Conservation (phyloP, 352 stramenopile genomes). For the Plasmopara viticola region DNA sequence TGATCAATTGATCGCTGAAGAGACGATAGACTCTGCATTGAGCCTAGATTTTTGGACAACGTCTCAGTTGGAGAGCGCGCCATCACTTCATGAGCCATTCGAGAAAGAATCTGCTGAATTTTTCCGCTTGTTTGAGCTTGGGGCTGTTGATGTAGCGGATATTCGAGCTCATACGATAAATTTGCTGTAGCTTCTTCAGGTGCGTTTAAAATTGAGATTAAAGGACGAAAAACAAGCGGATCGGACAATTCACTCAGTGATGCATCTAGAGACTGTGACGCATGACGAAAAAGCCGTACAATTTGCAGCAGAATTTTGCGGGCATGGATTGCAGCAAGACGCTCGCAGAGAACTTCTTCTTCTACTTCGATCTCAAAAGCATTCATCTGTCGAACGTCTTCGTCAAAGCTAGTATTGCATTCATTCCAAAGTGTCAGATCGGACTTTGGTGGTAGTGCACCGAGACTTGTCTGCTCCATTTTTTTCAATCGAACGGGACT, state of each 20-base stretch:
- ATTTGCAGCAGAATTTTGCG: slow-evolving; percentile 64
- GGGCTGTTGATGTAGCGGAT: slow-evolving; percentile 17
- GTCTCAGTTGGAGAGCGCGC: slow-evolving; percentile 31
- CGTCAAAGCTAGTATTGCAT: slow-evolving; percentile 56
- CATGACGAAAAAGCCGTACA: slow-evolving; percentile 41
- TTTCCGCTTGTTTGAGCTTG: slow-evolving; percentile 27
- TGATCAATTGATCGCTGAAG: slow-evolving; percentile 49
- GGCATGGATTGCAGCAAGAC: slow-evolving; percentile 56
- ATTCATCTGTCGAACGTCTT: slow-evolving; percentile 51
- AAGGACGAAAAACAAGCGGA: slow-evolving; percentile 55
- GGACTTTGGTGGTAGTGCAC: slow-evolving; percentile 15
- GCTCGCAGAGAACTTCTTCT: slow-evolving; percentile 47
- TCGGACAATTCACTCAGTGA: slow-evolving; percentile 52
- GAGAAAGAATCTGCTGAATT: slow-evolving; percentile 62
- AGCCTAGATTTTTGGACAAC: slow-evolving; percentile 41
- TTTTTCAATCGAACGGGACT: slow-evolving; percentile 47
- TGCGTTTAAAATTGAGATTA: slow-evolving; percentile 48
- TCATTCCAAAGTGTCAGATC: slow-evolving; percentile 62
- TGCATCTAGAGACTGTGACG: slow-evolving; percentile 20
- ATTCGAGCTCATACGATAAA: slow-evolving; percentile 1
- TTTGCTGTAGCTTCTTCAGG: slow-evolving; percentile 6
- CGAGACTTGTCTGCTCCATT: slow-evolving; percentile 18
- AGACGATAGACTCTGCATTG: slow-evolving; percentile 45
- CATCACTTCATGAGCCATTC: slow-evolving; percentile 43
- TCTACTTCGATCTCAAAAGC: slow-evolving; percentile 59